Base-by-base conservation (phyloP, 2,329 filamentous ascomycete genomes). In the Aspergillus fumigatiaffinis region DNA sequence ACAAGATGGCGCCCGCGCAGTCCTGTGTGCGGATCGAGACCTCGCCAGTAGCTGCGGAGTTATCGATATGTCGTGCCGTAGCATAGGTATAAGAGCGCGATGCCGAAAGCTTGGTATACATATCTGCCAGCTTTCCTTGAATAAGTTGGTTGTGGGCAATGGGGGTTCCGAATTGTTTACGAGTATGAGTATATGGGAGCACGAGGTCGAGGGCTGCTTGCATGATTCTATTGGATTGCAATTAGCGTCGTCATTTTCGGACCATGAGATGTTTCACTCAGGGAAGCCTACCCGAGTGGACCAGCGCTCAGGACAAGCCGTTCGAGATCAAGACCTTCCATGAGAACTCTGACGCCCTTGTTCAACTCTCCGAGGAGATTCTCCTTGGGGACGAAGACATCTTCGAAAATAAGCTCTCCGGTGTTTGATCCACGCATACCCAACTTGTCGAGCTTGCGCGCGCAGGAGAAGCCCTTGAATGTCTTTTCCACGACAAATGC, bases 381-480 rank as follows among this genome's bases (percentile, higher is more conserved):
- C 67, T 89, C 88, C 8, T 80, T 78, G 3, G 94, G 92, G 6
- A 97, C 91, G 70, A 97, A 96, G 57, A 97, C 91, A 63, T 88
- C 82, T 61, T 96, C 92, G 65, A 97, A 95, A 55, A 93, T 84
- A 25, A 97, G 84, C 76, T 97, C 94, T 67, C 94, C 94, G 0
- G 94, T 97, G 77, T 97, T 97, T 65, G 90, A 94, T 58, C 94
- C 94, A 56, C 94, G 86, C 94, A 99, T 99, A 65, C 94, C 94
- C 75, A 99, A 88, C 79, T 99, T 97, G 81, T 97, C 93, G 20
- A 97, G 86, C 77, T 97, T 97, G 60, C 91, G 84, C 6, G 91
- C 87, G 67, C 91, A 92, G 61, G 86, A 89, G 79, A 97, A 97
- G 47, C 94, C 93, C 41, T 85, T 77, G 38, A 83, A 79, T 9